These are phyloP conservation scores for Ophiocordyceps camponoti-rufipedis DNA, from an alignment of 2,329 filamentous ascomycete species.

Conservation along the genomic window DNA sequence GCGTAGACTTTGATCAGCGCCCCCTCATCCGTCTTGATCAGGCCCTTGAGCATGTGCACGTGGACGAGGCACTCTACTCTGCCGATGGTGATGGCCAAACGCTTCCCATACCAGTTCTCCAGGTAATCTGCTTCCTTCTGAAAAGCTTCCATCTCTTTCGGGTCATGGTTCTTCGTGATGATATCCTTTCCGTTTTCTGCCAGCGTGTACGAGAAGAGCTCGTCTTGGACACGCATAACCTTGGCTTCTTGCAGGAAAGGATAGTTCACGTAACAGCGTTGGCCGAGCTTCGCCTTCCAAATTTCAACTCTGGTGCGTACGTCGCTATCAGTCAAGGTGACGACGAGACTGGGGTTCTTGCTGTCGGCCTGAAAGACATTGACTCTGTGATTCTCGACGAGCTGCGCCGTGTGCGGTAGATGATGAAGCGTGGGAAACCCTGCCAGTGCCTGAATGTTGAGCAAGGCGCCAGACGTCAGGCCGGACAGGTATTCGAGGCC, in stretches of 20 bases:
- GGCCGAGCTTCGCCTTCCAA: conserved; percentile 64
- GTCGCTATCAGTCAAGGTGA: conserved; percentile 65
- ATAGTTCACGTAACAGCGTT: conserved; percentile 80
- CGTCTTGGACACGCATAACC: conserved; percentile 75
- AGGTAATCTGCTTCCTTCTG: conserved; percentile 68
- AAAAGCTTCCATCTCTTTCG: conserved; percentile 65
- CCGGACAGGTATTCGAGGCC: conserved; percentile 74
- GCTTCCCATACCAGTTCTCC: conserved; percentile 77
- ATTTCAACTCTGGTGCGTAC: conserved; percentile 48
- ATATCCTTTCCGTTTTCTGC: conserved; percentile 47
- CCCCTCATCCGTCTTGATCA: conserved; percentile 79
- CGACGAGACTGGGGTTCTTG: conserved; percentile 87
- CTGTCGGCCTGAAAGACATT: conserved; percentile 93
- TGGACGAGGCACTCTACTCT: conserved; percentile 77
- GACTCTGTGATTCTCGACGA: conserved; percentile 61
- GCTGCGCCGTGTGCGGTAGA: conserved; percentile 60
- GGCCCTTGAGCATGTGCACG: conserved; percentile 83
- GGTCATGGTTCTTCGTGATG: conserved; percentile 50
- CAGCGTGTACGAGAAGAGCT: conserved; percentile 75
- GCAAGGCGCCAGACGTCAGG: conserved; percentile 64
- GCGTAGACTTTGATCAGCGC: conserved; percentile 88
- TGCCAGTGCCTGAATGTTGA: conserved; percentile 69
- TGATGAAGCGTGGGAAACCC: conserved; percentile 86
- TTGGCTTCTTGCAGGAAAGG: conserved; percentile 92
- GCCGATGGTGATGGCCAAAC: conserved; percentile 74